These are phyloP conservation scores for Chalaropsis thielavioides DNA, from an alignment of 2,329 filamentous ascomycete species.

Conservation along the genomic window DNA sequence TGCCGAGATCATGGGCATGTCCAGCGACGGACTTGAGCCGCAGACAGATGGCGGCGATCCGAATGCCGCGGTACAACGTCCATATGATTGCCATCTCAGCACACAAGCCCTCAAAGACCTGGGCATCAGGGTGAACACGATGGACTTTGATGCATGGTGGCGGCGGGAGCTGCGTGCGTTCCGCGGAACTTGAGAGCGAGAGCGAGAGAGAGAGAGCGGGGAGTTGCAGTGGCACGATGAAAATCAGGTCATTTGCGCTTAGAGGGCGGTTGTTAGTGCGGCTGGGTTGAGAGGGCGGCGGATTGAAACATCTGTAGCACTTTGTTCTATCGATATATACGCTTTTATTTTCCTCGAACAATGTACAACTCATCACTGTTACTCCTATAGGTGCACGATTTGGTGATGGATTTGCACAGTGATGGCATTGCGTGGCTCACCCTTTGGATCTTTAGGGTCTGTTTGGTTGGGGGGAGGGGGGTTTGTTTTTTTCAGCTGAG, in stretches of 20 bases:
- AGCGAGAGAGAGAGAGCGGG: neutral
- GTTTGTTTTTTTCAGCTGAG: neutral
- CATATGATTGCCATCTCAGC: slow-evolving; percentile 79
- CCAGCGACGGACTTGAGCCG: slow-evolving; percentile 51
- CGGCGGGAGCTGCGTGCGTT: slow-evolving; percentile 46
- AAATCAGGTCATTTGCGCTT: neutral
- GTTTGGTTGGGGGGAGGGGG: neutral
- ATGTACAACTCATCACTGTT: neutral
- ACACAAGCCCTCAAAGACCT: slow-evolving; percentile 58
- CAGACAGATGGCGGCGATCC: slow-evolving; percentile 60
- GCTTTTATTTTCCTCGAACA: neutral
- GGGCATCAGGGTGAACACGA: slow-evolving; percentile 58
- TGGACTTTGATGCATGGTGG: slow-evolving; percentile 75
- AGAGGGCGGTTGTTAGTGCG: neutral
- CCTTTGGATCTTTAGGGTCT: neutral
- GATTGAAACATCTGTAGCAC: neutral
- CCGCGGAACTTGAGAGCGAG: slow-evolving; percentile 22
- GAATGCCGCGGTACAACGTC: slow-evolving; percentile 56
- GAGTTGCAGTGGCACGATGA: neutral
- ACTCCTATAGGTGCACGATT: neutral
- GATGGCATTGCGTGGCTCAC: neutral
- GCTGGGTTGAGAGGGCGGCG: neutral
- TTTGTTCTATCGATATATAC: neutral
- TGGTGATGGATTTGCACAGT: neutral
- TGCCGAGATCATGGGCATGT: slow-evolving; percentile 63